Percentiles rank a stretch among this genome's conserved stretches.
Conservation (phyloP, 257 asterid species). For the Orobanche coerulescens region DNA sequence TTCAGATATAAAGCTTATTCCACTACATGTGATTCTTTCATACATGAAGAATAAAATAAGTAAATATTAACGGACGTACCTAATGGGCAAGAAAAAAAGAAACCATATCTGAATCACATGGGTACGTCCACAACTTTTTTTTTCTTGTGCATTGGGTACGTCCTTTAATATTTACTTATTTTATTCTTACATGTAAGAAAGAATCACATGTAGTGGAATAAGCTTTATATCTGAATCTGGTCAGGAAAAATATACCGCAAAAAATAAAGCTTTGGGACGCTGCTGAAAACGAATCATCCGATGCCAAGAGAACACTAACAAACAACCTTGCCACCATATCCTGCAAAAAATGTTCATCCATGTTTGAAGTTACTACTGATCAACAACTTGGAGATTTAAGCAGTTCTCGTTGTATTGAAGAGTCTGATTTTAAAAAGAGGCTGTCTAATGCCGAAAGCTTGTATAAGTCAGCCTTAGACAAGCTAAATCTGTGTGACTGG, state of each 20-base stretch:
- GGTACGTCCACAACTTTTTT: no score
- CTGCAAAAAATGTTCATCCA: slow-evolving; percentile 55
- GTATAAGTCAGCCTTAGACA: slow-evolving; percentile 53
- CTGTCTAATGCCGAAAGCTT: slow-evolving; percentile 40
- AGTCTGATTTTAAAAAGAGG: slow-evolving; percentile 30
- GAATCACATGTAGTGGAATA: not conserved
- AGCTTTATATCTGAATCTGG: slow-evolving; percentile 18
- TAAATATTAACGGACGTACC: slow-evolving; percentile 35
- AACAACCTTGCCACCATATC: slow-evolving; percentile 41
- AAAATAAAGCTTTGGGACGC: slow-evolving; percentile 58
- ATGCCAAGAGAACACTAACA: slow-evolving; percentile 49
- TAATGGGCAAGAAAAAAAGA: slow-evolving; percentile 53
- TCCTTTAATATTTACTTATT: slow-evolving; percentile 4
- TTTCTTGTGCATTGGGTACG: slow-evolving; percentile 60
- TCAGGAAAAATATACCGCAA: slow-evolving; percentile 66
- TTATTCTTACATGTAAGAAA: slow-evolving; percentile 11
- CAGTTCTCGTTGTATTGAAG: slow-evolving; percentile 34
- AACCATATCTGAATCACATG: no score
- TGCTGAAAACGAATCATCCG: slow-evolving; percentile 59
- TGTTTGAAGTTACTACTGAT: slow-evolving; percentile 49
- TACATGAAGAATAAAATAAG: slow-evolving; percentile 10
- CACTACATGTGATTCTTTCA: slow-evolving; percentile 4
- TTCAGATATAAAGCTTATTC: slow-evolving; percentile 13
- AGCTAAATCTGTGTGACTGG: slow-evolving; percentile 40
- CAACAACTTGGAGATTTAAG: slow-evolving; percentile 66